Conservation (phyloP, 805 yeast genomes). For the Metschnikowia matae region DNA sequence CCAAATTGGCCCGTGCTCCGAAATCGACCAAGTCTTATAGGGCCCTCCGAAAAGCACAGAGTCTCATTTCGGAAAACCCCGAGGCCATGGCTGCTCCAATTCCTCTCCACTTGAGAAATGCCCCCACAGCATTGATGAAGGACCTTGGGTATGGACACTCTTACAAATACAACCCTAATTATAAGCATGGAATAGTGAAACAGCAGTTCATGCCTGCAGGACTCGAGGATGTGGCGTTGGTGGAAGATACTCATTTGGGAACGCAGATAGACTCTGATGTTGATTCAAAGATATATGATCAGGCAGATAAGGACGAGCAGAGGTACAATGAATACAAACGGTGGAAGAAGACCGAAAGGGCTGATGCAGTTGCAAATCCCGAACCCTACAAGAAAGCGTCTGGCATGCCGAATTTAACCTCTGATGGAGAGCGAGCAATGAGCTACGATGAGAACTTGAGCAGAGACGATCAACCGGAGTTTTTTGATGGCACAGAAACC, state of each 20-base stretch:
- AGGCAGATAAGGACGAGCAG: conserved; percentile 6
- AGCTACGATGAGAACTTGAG: conserved; percentile 31
- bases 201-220: conserved; percentile 77
- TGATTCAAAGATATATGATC: conserved; percentile 3
- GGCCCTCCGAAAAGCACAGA: conserved; percentile 68
- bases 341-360: background rate
- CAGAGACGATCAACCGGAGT: conserved; percentile 37
- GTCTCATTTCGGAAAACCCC: conserved; percentile 53
- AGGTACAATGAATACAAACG: conserved; percentile 17
- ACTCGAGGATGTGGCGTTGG: conserved; percentile 37
- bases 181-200: conserved; percentile 59
- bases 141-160: conserved; percentile 81
- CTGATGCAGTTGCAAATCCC: background rate
- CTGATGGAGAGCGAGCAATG: conserved; percentile 13
- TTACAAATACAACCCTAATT: conserved; percentile 88
- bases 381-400: background rate
- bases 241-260: conserved; percentile 59
- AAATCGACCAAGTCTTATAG: conserved; percentile 85
- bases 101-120: conserved; percentile 85
- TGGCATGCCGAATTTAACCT: conserved; percentile 4
- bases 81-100: conserved; percentile 58
- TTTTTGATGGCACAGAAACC: conserved; percentile 30
- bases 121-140: conserved; percentile 89
- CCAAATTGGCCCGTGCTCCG: conserved; percentile 78
- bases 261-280: conserved; percentile 15